Evolutionary conservation across 306 rosid genomes (phyloP).

Genomic region (Prunus mira): DNA sequence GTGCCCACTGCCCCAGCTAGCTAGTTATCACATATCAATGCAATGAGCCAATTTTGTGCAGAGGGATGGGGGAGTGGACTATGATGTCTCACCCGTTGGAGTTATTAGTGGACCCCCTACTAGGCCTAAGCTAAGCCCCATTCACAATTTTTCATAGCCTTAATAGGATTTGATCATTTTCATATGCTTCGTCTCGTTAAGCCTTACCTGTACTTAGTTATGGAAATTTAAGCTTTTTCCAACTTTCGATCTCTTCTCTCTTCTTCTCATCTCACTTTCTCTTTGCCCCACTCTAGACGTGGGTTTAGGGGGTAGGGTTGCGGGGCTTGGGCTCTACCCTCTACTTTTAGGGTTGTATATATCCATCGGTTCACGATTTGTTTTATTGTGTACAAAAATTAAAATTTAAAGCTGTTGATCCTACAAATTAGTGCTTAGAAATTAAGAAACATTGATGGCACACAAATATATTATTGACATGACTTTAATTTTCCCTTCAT

Average conservation of each 20-base stretch:
- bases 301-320: constrained; percentile 18
- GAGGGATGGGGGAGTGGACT: constrained; percentile 16
- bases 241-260: background rate
- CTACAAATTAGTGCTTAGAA: background rate
- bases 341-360: background rate
- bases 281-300: constrained; percentile 4
- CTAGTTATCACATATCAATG: background rate
- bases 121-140: background rate
- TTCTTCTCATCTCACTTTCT: background rate
- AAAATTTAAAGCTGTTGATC: background rate
- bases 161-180: background rate
- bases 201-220: constrained; percentile 1
- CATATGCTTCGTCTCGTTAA: constrained; percentile 3
- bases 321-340: background rate
- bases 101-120: constrained; percentile 23
- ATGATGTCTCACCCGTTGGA: constrained; percentile 30
- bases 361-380: background rate
- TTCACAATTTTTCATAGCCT: background rate
- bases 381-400: background rate
- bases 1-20: background rate
- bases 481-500: background rate
- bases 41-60: background rate
- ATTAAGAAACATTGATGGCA: background rate
- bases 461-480: background rate
- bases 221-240: background rate